Evolutionary conservation across 2,329 filamentous ascomycete species (phyloP).

Genomic region (Neopestalotiopsis clavispora): DNA sequence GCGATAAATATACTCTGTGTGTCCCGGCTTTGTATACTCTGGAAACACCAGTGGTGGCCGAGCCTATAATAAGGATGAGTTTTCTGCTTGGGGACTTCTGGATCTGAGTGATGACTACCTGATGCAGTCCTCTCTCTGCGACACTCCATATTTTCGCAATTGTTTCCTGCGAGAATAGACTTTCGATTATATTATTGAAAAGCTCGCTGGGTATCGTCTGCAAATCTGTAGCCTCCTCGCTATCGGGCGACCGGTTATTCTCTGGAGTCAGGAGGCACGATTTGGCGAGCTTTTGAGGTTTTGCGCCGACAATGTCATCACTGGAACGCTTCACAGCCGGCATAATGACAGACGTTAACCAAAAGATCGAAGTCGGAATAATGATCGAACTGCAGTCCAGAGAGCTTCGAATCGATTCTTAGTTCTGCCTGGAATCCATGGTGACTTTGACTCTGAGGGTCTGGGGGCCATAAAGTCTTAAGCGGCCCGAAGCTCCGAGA

Average conservation of each 20-base stretch:
- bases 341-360: neutral
- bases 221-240: neutral
- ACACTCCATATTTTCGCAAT: conserved; percentile 12
- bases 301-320: neutral
- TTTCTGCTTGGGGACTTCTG: neutral
- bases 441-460: neutral
- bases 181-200: neutral
- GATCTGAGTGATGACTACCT: neutral
- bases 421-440: neutral
- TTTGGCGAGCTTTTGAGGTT: neutral
- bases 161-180: neutral
- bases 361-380: neutral
- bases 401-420: neutral
- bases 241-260: neutral
- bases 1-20: conserved; percentile 43
- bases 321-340: neutral
- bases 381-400: neutral
- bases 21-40: conserved; percentile 43
- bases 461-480: neutral
- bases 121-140: conserved; percentile 9
- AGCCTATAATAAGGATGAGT: conserved; percentile 17
- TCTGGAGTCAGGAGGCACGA: neutral
- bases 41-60: conserved; percentile 31
- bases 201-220: neutral
- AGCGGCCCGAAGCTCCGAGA: neutral